Evolutionary conservation across 1,284 basidiomycete species (phyloP), one percentile per base, ranked within the genome.

Genomic region (Sanghuangporus sanghuang): DNA sequence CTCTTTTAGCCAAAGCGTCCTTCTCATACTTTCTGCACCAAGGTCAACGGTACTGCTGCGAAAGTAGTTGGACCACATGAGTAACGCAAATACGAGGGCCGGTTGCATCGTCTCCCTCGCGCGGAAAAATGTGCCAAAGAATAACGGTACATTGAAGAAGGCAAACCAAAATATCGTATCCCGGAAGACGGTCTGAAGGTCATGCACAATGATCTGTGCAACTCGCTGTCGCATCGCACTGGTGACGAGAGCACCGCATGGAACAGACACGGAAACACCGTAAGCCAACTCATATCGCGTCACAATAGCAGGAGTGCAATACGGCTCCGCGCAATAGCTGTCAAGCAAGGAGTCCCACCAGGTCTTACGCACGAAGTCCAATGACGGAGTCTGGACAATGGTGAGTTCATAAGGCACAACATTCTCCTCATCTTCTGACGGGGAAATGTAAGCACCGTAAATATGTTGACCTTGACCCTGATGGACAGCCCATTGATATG

Each of bases 331-430:
- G 42, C 76, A 68, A 72, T 90, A 90, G 8, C 86, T 70, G 32
- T 76, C 75, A 42, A 90, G 73, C 27, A 92, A 77, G 4, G 80
- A 83, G 69, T 91, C 90, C 86, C 87, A 92, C 89, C 89, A 91
- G 39, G 84, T 85, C 75, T 87, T 84, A 59, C 87, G 86, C 35
- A 79, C 77, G 71, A 88, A 90, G 54, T 80, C 79, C 35, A 87
- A 73, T 12, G 86, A 86, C 6, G 88, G 89, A 65, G 56, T 76
- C 70, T 36, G 69, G 73, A 38, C 81, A 81, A 64, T 68, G 66
- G 66, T 58, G 46, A 65, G 58, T 65, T 44, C 69, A 65, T 54
- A 65, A 53, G 18, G 69, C 67, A 69, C 32, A 16, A 72, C 66
- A 8, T 67, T 62, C 32, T 63, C 67, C 39, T 73, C 73, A 62